Percentiles rank a stretch among this genome's conserved stretches.
These are phyloP conservation scores for Puccinia triticina DNA, from an alignment of 1,284 basidiomycete species.

Conservation along the genomic window DNA sequence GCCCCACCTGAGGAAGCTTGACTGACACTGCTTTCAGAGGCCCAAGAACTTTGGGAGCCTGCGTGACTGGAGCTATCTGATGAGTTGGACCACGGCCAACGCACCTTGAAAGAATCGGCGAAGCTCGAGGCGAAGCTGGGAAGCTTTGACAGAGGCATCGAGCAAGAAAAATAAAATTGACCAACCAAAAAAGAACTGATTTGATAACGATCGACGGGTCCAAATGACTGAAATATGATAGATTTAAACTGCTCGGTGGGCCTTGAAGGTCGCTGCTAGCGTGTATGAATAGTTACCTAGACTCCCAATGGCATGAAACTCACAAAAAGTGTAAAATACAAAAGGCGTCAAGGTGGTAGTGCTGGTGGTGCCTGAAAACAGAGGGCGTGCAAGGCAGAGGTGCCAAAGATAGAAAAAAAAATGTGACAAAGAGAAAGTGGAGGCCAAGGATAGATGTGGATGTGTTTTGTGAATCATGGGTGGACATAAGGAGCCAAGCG, in stretches of 20 bases:
- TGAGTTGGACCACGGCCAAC: conserved; percentile 34
- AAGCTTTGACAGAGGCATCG: conserved; percentile 18
- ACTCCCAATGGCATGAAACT: conserved; percentile 6
- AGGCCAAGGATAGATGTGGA: background rate
- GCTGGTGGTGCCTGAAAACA: background rate
- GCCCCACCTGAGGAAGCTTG: conserved; percentile 20
- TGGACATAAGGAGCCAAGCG: background rate
- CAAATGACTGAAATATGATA: background rate
- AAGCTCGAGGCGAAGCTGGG: conserved; percentile 42
- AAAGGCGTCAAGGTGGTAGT: background rate
- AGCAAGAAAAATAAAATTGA: background rate
- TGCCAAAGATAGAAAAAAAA: background rate
- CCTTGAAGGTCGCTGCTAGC: conserved; percentile 19
- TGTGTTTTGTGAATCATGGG: background rate
- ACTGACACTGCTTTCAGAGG: conserved; percentile 25
- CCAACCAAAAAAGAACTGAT: conserved; percentile 1
- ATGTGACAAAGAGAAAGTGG: too few species aligned
- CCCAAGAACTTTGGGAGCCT: conserved; percentile 20
- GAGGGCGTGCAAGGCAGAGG: conserved; percentile 5
- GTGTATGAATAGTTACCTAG: background rate
- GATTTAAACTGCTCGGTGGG: background rate
- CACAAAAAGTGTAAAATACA: background rate
- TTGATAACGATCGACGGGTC: background rate
- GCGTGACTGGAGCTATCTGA: conserved; percentile 11
- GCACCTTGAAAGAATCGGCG: conserved; percentile 28